Evolutionary conservation across 257 asterid species (phyloP).

Genomic region (Scutellaria barbata): DNA sequence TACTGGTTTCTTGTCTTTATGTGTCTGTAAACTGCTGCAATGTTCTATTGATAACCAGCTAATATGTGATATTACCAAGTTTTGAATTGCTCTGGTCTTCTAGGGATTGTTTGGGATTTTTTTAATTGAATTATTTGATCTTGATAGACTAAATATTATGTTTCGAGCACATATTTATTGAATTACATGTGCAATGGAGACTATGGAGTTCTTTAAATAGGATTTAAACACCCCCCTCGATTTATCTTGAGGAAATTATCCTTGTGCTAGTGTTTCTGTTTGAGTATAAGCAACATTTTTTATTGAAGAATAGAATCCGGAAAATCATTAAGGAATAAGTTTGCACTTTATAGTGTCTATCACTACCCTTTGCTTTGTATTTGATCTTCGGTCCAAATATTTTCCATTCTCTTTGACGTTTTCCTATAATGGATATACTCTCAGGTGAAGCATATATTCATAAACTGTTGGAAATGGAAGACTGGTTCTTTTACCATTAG

Average conservation of each 20-base stretch:
- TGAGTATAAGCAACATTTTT: slow-evolving; percentile 18
- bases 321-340: not conserved
- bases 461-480: slow-evolving; percentile 1
- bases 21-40: not conserved
- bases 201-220: slow-evolving; percentile 6
- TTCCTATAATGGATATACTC: not conserved
- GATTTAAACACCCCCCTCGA: not conserved
- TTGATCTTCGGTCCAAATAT: not conserved
- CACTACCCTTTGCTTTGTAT: slow-evolving; percentile 2
- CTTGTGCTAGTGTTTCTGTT: slow-evolving; percentile 19
- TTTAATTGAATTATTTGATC: not conserved
- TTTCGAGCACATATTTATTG: slow-evolving; percentile 17
- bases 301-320: not conserved
- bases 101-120: not conserved
- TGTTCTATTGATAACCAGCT: not conserved
- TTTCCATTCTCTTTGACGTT: not conserved
- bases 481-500: slow-evolving; percentile 8
- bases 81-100: slow-evolving; percentile 27
- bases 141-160: not conserved
- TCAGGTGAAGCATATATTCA: not conserved
- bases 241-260: slow-evolving; percentile 16
- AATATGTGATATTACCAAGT: slow-evolving; percentile 19
- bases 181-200: not conserved
- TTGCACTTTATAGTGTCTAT: not conserved
- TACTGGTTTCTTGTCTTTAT: slow-evolving; percentile 32